phyloP scores from a whole-genome alignment of 768 basidiomycete genomes.

The Gymnopilus junonius region DNA sequence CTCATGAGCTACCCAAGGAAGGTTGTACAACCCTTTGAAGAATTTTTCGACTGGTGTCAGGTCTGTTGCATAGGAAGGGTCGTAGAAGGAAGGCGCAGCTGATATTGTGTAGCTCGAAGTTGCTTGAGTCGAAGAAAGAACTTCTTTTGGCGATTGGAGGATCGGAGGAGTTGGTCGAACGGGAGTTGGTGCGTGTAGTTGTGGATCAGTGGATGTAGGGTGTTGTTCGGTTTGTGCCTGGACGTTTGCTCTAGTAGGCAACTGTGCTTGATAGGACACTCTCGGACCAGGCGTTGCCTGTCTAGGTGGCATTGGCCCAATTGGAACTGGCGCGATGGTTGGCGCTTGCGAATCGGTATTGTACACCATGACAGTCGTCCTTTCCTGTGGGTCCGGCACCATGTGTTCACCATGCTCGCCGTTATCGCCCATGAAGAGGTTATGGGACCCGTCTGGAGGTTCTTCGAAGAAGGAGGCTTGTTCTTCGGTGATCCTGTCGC shows the following conservation, averaged over 20 bases:
- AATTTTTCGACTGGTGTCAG: constrained; percentile 49
- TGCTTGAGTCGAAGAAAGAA: constrained; percentile 17
- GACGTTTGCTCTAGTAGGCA: constrained; percentile 19
- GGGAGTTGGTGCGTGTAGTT: neutral
- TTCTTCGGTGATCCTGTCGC: constrained; percentile 28
- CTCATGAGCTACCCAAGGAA: constrained; percentile 50
- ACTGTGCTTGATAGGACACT: constrained; percentile 21
- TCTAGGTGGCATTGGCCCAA: constrained; percentile 3
- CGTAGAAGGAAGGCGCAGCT: constrained; percentile 32
- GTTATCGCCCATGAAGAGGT: constrained; percentile 2
- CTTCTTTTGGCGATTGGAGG: constrained; percentile 8
- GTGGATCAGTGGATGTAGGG: neutral
- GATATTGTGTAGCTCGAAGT: constrained; percentile 31
- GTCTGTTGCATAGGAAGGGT: constrained; percentile 39
- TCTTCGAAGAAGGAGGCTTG: constrained; percentile 29
- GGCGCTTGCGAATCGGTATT: constrained; percentile 22
- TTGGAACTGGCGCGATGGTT: constrained; percentile 4
- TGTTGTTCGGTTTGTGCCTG: constrained; percentile 12
- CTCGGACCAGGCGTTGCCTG: constrained; percentile 14
- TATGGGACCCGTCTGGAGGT: constrained; percentile 23
- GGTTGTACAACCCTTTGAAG: constrained; percentile 39
- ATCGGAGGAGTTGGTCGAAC: neutral
- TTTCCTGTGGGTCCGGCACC: neutral
- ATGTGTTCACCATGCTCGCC: neutral
- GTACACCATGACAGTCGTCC: constrained; percentile 24